Base-by-base conservation (phyloP, 257 asterid species). In the Solanum medicagineum region DNA sequence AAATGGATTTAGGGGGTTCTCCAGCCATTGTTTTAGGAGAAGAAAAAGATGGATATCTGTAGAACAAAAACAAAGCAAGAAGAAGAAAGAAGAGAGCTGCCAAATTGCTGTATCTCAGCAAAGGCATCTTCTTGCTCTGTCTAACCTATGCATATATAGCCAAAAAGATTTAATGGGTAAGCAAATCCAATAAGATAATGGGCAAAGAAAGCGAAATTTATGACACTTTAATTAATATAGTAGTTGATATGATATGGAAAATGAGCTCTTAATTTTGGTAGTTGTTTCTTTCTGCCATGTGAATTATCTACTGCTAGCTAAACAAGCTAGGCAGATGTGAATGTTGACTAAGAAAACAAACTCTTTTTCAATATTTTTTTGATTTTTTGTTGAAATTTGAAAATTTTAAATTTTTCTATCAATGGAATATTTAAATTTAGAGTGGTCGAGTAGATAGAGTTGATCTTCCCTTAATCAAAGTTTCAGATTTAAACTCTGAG, bases 51-150 rank as follows among this genome's bases (percentile, higher is more conserved):
- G 89, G 89, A 85, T 86, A 60, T 40, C 84, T 86, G 80, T 80
- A 84, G 75, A 89, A 80, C 68, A 89, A 73, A 77, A 86, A 84
- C 12, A 86, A 77, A 36, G 94, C 93, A 70, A 92, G 77, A 59
- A 89, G 91, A 84, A 91, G 90, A 86, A 88, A 87, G 22, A 92
- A 62, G 79, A 92, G 87, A 87, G 95, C 88, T 54, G 87, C 90
- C 89, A 88, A 90, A 70, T 90, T 90, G 84, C 80, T 84, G 1
- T 88, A 85, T 29, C 87, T 91, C 81, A 51, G 71, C 29, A 85
- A 42, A 83, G 40, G 80, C 96, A 92, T 92, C 26, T 36, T 88
- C 54, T 24, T 15, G 7, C 15, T 62, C 26, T 26, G 8, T 10
- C 9, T 8, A 42, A 44, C 36, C 42, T 26, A 80, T 63, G 65